Base-by-base conservation (phyloP, 805 yeast species). In the Saccharomycopsis amapae region DNA sequence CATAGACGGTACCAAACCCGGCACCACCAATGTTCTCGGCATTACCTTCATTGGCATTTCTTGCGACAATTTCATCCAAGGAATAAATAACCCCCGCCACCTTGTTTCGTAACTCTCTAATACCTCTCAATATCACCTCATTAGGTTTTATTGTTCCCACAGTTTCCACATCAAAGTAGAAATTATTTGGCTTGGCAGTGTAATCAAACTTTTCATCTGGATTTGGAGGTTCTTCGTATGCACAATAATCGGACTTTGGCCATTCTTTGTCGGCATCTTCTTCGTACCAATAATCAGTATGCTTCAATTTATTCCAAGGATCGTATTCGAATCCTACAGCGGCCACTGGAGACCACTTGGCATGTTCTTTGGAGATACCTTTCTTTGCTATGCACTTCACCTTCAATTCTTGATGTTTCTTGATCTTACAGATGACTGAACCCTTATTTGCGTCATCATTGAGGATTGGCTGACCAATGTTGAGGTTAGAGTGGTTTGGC, bases 231-330 rank as follows among this genome's bases (percentile, higher is more conserved):
- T 93, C 98, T 66, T 93, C 99, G 81, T 90, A 93, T 58, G 86
- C 95, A 55, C 94, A 79, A 65, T 93, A 90, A 53, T 76, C 76
- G 35, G 86, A 76, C 53, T 74, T 74, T 31, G 99, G 98, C 99
- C 99, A 93, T 69, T 93, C 99, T 38, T 72, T 76, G 33, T 78
- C 86, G 28, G 85, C 83, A 60, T 79, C 84, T 52, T 80, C 90
- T 66, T 93, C 98, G 62, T 83, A 86, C 99, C 99, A 93, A 60
- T 76, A 85, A 57, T 88, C 96, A 0, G 98, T 93, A 62, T 93
- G 98, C 61, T 85, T 82, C 58, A 93, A 73, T 66, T 90, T 93
- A 66, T 93, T 93, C 94, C 96, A 90, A n/a, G 99, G 98, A 59
- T 90, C 98, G 60, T 90, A 90, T 64, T 90, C 98, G 58, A 90